Conservation (phyloP, 345 rosid genomes). For the Hibiscus trionum region DNA sequence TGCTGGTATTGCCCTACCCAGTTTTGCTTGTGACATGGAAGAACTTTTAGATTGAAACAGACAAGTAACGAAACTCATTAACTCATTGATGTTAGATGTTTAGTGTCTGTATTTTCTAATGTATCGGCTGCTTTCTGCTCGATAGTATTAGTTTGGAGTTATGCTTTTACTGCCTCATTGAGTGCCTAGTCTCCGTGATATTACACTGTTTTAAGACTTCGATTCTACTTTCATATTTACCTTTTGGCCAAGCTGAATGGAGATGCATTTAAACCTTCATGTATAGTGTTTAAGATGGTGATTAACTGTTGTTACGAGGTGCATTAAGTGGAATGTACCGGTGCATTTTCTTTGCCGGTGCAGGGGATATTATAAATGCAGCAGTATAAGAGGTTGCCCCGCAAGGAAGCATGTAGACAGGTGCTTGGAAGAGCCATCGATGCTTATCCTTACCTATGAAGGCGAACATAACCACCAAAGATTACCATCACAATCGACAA, state of each 20-base stretch:
- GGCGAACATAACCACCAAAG: slow-evolving; percentile 86
- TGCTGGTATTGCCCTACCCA: too few relatives aligned
- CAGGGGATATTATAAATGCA: slow-evolving; percentile 98
- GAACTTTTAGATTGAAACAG: too few relatives aligned
- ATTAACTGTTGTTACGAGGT: not conserved
- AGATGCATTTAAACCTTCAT: not conserved
- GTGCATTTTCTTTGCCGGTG: slow-evolving; percentile 3
- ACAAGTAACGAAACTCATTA: not conserved
- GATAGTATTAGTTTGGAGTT: too few relatives aligned
- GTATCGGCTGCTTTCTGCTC: too few relatives aligned
- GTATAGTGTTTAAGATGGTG: not conserved
- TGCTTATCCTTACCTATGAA: slow-evolving; percentile 92
- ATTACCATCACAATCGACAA: slow-evolving; percentile 54
- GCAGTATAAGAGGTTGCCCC: slow-evolving; percentile 98
- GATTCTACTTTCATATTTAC: too few relatives aligned
- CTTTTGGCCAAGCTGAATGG: not conserved
- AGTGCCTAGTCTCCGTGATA: too few relatives aligned
- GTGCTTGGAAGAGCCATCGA: slow-evolving; percentile 76
- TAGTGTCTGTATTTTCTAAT: too few relatives aligned
- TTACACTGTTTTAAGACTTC: too few relatives aligned
- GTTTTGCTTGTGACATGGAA: too few relatives aligned
- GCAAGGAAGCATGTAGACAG: slow-evolving; percentile 99
- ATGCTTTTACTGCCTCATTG: too few relatives aligned
- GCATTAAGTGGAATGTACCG: not conserved
- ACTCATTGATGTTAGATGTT: not conserved